These are phyloP conservation scores for Phytopythium boreale DNA, from an alignment of 352 stramenopile species.

Conservation along the genomic window DNA sequence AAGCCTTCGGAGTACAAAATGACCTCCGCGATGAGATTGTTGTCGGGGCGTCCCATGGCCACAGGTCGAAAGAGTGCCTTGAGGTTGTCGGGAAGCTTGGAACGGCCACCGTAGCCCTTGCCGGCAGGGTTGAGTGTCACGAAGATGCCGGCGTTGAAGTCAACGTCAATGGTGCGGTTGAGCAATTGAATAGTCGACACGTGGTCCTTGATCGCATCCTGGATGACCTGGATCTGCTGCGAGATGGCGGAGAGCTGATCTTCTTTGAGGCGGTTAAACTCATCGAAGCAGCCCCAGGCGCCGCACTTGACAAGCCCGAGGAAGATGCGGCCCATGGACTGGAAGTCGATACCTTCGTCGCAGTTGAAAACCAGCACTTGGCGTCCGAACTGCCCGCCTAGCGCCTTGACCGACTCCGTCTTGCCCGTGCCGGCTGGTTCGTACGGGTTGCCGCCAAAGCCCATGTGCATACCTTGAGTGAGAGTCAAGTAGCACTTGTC, in stretches of 20 bases:
- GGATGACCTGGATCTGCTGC: constrained; percentile 95
- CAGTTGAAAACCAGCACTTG: constrained; percentile 94
- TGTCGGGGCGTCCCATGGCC: constrained; percentile 91
- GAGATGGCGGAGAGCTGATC: constrained; percentile 93
- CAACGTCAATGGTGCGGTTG: constrained; percentile 81
- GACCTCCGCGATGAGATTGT: constrained; percentile 93
- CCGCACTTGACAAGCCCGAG: constrained; percentile 94
- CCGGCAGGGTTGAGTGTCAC: constrained; percentile 94
- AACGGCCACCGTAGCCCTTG: constrained; percentile 93
- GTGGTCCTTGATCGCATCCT: constrained; percentile 91
- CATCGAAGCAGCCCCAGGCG: constrained; percentile 96
- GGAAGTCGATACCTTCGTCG: constrained; percentile 94
- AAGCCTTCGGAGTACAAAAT: constrained; percentile 93
- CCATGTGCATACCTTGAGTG: constrained; percentile 92
- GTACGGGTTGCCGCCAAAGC: constrained; percentile 93
- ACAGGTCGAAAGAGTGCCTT: constrained; percentile 94
- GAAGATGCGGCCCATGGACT: constrained; percentile 94
- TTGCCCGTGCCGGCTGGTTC: constrained; percentile 94
- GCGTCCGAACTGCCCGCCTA: constrained; percentile 87
- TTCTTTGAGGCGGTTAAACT: constrained; percentile 95
- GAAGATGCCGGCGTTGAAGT: constrained; percentile 95
- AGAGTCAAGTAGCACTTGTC: constrained; percentile 95
- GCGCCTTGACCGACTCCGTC: constrained; percentile 93
- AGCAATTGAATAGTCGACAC: constrained; percentile 74
- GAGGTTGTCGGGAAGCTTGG: constrained; percentile 92